These are phyloP conservation scores for Kazachstania taianensis DNA, from an alignment of 805 yeast species.

Conservation along the genomic window DNA sequence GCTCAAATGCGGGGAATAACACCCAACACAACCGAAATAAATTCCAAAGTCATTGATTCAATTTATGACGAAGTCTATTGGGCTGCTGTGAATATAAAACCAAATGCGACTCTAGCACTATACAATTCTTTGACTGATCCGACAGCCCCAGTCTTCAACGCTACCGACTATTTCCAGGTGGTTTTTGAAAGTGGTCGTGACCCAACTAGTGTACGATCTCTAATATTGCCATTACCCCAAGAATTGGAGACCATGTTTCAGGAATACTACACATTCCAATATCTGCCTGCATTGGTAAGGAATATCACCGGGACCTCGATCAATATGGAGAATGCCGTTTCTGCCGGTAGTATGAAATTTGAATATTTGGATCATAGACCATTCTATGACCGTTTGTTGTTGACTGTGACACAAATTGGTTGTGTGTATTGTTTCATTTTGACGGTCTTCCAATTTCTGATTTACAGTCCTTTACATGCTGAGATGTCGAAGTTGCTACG, in stretches of 20 bases:
- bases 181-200: constrained; percentile 60
- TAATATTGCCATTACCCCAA: constrained; percentile 36
- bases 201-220: constrained; percentile 35
- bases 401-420: constrained; percentile 69
- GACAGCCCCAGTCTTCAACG: constrained; percentile 12
- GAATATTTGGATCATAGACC: constrained; percentile 39
- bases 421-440: constrained; percentile 59
- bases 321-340: constrained; percentile 6
- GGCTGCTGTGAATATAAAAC: constrained; percentile 46
- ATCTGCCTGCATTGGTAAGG: constrained; percentile 14
- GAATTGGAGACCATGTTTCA: constrained; percentile 24
- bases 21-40: constrained; percentile 10
- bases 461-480: constrained; percentile 48
- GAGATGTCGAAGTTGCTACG: constrained; percentile 38
- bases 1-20: constrained; percentile 8
- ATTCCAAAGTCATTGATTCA: constrained; percentile 32
- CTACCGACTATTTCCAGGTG: constrained; percentile 27
- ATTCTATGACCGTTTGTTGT: constrained; percentile 37
- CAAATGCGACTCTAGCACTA: constrained; percentile 34
- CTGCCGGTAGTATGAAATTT: constrained; percentile 28
- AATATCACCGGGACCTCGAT: constrained; percentile 5
- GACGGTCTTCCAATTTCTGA: constrained; percentile 59
- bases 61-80: constrained; percentile 52
- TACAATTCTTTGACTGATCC: constrained; percentile 18
- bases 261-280: constrained; percentile 4